A percentile compares a stretch with the other conserved stretches of the same genome.
phyloP scores from a whole-genome alignment of 495 filamentous ascomycete species.

The Talaromyces adpressus region DNA sequence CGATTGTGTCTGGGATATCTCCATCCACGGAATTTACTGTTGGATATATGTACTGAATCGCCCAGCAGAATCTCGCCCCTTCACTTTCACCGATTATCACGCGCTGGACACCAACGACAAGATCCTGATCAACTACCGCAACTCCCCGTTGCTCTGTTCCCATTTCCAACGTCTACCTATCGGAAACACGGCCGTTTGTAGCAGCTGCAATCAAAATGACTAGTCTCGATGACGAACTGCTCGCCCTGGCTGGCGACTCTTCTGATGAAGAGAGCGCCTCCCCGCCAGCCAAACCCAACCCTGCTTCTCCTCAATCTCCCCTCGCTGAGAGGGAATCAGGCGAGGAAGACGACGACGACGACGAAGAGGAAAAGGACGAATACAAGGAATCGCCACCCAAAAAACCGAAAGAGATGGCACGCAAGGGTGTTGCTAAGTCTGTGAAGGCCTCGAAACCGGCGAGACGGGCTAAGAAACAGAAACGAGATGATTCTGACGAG shows the following conservation, averaged over 20 bases:
- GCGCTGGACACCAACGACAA: background rate
- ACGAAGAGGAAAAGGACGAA: background rate
- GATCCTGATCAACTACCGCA: background rate
- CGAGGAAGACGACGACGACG: background rate
- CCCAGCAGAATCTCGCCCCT: background rate
- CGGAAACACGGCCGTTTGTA: background rate
- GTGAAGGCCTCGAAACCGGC: constrained; percentile 31
- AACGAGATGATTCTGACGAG: constrained; percentile 59
- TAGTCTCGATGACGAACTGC: constrained; percentile 81
- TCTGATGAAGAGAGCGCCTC: constrained; percentile 47
- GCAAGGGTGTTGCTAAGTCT: constrained; percentile 41
- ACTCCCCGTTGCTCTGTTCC: background rate
- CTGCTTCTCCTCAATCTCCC: constrained; percentile 20
- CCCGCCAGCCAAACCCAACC: constrained; percentile 25
- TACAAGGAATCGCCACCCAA: constrained; percentile 18
- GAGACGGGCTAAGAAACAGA: constrained; percentile 29
- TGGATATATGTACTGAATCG: background rate
- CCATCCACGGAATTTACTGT: background rate
- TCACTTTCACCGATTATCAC: background rate
- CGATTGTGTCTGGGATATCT: background rate
- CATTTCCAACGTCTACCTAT: background rate
- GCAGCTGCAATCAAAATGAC: constrained; percentile 23
- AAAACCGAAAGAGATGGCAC: constrained; percentile 28
- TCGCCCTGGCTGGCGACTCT: constrained; percentile 69
- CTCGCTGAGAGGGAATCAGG: background rate